Evolutionary conservation across 139 green algal species (phyloP), one percentile per base, ranked within the genome.

Genomic region (Volvox reticuliferus): DNA sequence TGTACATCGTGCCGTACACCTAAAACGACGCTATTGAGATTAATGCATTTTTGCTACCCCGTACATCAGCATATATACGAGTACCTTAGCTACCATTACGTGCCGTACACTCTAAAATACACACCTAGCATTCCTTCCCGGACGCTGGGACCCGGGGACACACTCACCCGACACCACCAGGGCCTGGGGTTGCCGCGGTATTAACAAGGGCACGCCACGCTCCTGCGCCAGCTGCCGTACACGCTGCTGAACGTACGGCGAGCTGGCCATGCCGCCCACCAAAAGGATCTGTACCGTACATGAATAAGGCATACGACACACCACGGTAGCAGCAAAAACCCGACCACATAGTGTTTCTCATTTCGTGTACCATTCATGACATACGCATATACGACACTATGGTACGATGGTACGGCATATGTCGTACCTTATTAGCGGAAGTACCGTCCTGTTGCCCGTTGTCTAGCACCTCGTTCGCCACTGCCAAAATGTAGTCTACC

Each of bases 91-190:
- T n/a, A n/a, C n/a, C n/a, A n/a, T n/a, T n/a, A n/a, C n/a, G n/a
- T n/a, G n/a, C n/a, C n/a, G n/a, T n/a, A n/a, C n/a, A n/a, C n/a
- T n/a, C n/a, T n/a, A n/a, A n/a, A n/a, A n/a, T n/a, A n/a, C 44
- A 5, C 44, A 55, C 44, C 44, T 55, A 55, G 44, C 44, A 55
- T 55, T 9, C 44, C 44, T 55, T 55, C 44, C 44, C 44, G 9
- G 9, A 55, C 9, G 44, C 44, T 55, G 44, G 44, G 5, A 5
- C 44, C 44, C 44, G 44, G 5, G n/a, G 44, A 55, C 44, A 5
- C 9, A 9, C 85, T 22, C 85, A 89, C 85, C 85, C 20, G 71
- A 69, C 37, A 89, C 44, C n/a, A 89, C 85, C 21, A 61, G 26
- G 17, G 85, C 37, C 17, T 32, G 35, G n/a, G 85, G 69, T 9